Percentiles rank a stretch among this genome's conserved stretches.
Evolutionary conservation across 2,329 filamentous ascomycete species (phyloP).

Genomic region (Rosellinia necatrix): DNA sequence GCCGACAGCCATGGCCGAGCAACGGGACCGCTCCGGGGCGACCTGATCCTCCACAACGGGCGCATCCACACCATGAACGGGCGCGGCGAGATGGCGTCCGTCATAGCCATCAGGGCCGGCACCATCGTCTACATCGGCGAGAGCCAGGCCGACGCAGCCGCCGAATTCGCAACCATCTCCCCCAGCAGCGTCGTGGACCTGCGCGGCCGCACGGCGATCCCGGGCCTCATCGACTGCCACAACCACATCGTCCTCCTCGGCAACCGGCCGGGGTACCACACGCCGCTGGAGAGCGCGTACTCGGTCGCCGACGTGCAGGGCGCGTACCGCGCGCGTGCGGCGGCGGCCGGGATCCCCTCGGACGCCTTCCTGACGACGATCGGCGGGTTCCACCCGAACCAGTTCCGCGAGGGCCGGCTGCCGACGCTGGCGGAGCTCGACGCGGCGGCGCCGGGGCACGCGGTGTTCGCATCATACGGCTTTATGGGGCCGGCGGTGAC

Average conservation of each 20-base stretch:
- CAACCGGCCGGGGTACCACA: slow-evolving; percentile 38
- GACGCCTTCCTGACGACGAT: slow-evolving; percentile 38
- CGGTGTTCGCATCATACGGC: slow-evolving; percentile 32
- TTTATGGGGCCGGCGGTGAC: slow-evolving; percentile 36
- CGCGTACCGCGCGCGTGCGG: slow-evolving; percentile 25
- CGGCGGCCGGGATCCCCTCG: slow-evolving; percentile 14
- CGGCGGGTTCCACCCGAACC: slow-evolving; percentile 38
- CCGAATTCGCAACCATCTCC: slow-evolving; percentile 10
- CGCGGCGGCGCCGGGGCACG: slow-evolving; percentile 30
- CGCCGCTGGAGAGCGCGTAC: slow-evolving; percentile 36
- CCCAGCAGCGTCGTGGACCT: slow-evolving; percentile 33
- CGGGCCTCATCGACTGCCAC: slow-evolving; percentile 38
- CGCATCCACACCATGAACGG: slow-evolving; percentile 35
- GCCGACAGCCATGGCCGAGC: neutral
- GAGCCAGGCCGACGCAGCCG: slow-evolving; percentile 26
- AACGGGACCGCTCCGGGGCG: slow-evolving; percentile 21
- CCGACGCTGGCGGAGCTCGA: slow-evolving; percentile 38
- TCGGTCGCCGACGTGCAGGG: slow-evolving; percentile 35
- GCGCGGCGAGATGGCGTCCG: slow-evolving; percentile 20
- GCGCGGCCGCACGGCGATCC: slow-evolving; percentile 29
- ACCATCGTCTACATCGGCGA: slow-evolving; percentile 36
- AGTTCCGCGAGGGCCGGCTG: slow-evolving; percentile 35
- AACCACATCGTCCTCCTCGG: slow-evolving; percentile 39
- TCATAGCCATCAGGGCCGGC: slow-evolving; percentile 34
- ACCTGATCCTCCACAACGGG: slow-evolving; percentile 37